These are phyloP conservation scores for Marvania coccoides DNA, from an alignment of 139 green algal species.

Conservation along the genomic window DNA sequence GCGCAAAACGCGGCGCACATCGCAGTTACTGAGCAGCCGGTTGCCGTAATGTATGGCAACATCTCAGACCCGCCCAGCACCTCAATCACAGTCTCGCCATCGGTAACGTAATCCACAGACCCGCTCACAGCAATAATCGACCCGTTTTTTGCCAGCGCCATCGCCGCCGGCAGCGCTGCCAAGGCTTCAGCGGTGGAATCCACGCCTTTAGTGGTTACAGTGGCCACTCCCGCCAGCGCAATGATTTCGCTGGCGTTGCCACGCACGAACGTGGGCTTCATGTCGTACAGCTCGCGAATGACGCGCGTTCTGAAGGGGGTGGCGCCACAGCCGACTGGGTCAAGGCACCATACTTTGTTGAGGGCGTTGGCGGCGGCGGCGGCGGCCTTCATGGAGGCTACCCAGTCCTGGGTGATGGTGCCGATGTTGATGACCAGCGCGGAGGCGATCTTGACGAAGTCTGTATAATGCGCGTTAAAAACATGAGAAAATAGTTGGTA, in stretches of 20 bases:
- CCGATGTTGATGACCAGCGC: conserved; percentile 76
- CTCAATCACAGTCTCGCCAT: conserved; percentile 32
- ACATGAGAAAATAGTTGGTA: background rate
- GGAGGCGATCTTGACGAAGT: conserved; percentile 50
- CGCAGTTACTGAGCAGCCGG: conserved; percentile 68
- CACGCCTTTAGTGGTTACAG: conserved; percentile 27
- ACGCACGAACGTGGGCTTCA: conserved; percentile 56
- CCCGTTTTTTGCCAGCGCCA: background rate
- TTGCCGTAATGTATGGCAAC: conserved; percentile 66
- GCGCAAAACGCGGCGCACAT: conserved; percentile 67
- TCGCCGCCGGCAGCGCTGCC: no score
- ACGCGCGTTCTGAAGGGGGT: conserved; percentile 53
- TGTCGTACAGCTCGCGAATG: conserved; percentile 44
- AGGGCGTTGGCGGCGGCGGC: conserved; percentile 34
- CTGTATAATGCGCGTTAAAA: no score
- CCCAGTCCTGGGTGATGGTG: conserved; percentile 51
- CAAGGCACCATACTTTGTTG: conserved; percentile 73
- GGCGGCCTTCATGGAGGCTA: conserved; percentile 54
- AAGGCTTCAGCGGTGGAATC: conserved; percentile 3
- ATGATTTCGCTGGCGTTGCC: conserved; percentile 74
- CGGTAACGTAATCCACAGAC: no score
- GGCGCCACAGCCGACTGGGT: conserved; percentile 72
- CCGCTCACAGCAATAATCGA: no score
- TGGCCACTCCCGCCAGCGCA: conserved; percentile 51
- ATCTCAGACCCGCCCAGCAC: conserved; percentile 45